These are phyloP conservation scores for Sarocladium oryzae DNA, from an alignment of 2,329 filamentous ascomycete genomes.

Conservation along the genomic window DNA sequence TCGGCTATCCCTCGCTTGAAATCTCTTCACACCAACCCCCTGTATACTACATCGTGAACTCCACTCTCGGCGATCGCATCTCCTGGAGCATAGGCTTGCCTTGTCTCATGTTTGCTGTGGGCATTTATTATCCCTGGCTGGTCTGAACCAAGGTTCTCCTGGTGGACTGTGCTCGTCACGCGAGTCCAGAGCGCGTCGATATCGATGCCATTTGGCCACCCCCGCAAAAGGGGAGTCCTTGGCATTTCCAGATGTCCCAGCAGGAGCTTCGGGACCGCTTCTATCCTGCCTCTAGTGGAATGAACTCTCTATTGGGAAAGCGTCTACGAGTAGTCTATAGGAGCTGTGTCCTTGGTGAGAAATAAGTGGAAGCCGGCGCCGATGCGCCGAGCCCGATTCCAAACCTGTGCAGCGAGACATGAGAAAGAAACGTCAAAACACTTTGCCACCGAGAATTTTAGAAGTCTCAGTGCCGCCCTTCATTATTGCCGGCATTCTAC, in stretches of 20 bases:
- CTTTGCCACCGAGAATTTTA: background rate
- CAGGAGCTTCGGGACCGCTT: background rate
- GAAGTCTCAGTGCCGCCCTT: background rate
- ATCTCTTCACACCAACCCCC: background rate
- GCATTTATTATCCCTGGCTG: too few species aligned
- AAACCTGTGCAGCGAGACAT: too few species aligned
- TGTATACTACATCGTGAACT: background rate
- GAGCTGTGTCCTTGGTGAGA: slow-evolving; percentile 8
- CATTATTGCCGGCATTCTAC: too few species aligned
- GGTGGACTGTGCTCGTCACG: background rate
- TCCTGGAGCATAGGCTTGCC: background rate
- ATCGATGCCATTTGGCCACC: background rate
- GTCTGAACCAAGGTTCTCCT: background rate
- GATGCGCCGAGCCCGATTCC: slow-evolving; percentile 10
- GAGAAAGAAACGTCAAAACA: background rate
- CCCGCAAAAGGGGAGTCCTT: slow-evolving; percentile 3
- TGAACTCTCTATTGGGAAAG: slow-evolving; percentile 12
- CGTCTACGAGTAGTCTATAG: background rate
- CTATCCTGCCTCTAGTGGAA: slow-evolving; percentile 13
- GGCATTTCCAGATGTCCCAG: slow-evolving; percentile 1
- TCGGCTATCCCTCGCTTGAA: background rate
- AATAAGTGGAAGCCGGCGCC: slow-evolving; percentile 17
- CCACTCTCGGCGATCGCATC: slow-evolving; percentile 5
- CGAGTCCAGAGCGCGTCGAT: background rate
- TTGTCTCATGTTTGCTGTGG: background rate